These are phyloP conservation scores for Lyophyllum semitale DNA, from an alignment of 768 basidiomycete genomes.

Conservation along the genomic window DNA sequence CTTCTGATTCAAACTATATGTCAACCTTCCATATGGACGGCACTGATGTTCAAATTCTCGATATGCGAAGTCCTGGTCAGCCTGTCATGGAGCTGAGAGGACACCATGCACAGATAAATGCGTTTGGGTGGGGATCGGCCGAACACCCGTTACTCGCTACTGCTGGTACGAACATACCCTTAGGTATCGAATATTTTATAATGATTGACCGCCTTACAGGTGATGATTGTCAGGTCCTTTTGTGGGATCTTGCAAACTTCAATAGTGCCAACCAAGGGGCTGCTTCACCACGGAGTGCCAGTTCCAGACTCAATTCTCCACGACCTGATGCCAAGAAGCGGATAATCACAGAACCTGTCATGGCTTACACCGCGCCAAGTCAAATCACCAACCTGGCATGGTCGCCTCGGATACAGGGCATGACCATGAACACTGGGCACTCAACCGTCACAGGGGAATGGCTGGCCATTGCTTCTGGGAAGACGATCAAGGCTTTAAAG, in stretches of 20 bases:
- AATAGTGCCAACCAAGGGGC: constrained; percentile 61
- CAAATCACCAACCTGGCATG: constrained; percentile 87
- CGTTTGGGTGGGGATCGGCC: constrained; percentile 86
- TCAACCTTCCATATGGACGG: constrained; percentile 97
- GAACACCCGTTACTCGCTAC: constrained; percentile 86
- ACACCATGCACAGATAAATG: constrained; percentile 82
- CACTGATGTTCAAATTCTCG: constrained; percentile 85
- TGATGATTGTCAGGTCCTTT: constrained; percentile 90
- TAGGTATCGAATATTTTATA: background rate
- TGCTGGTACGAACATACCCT: constrained; percentile 61
- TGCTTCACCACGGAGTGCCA: constrained; percentile 69
- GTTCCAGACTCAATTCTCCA: constrained; percentile 77
- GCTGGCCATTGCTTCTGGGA: constrained; percentile 84
- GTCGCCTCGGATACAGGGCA: constrained; percentile 82
- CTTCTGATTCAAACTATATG: constrained; percentile 91
- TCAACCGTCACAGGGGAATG: constrained; percentile 81
- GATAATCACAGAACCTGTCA: constrained; percentile 72
- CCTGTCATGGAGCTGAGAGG: constrained; percentile 91
- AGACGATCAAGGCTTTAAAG: constrained; percentile 78
- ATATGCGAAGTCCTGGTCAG: constrained; percentile 95
- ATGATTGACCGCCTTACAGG: constrained; percentile 43
- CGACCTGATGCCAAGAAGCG: constrained; percentile 80
- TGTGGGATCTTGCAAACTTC: constrained; percentile 78
- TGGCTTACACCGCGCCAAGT: constrained; percentile 77
- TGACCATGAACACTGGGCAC: constrained; percentile 75